A percentile compares a stretch with the other conserved stretches of the same genome.
These are phyloP conservation scores for Saccharomycopsis sp. DNA, from an alignment of 805 yeast genomes.

Conservation along the genomic window DNA sequence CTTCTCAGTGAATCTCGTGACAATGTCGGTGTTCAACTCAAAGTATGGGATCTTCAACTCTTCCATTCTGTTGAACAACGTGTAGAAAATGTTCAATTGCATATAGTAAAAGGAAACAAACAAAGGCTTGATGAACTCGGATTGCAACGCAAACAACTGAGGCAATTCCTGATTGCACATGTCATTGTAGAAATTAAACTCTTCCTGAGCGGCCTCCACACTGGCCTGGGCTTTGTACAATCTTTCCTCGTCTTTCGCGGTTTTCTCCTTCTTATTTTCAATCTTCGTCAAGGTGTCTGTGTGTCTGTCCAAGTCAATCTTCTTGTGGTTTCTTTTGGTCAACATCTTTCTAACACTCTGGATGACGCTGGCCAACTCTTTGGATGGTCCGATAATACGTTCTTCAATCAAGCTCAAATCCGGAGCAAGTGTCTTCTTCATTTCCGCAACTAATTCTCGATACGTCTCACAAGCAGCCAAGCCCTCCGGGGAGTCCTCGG, in stretches of 20 bases:
- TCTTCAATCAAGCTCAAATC: slow-evolving; percentile 88
- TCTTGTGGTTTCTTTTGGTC: slow-evolving; percentile 90
- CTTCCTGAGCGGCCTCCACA: slow-evolving; percentile 85
- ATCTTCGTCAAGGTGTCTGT: slow-evolving; percentile 58
- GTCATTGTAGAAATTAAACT: slow-evolving; percentile 91
- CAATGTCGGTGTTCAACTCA: slow-evolving; percentile 74
- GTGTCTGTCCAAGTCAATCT: slow-evolving; percentile 85
- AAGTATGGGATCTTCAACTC: slow-evolving; percentile 96
- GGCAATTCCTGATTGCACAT: slow-evolving; percentile 90
- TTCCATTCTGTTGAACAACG: slow-evolving; percentile 83
- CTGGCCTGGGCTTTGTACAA: slow-evolving; percentile 85
- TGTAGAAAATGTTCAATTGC: slow-evolving; percentile 96
- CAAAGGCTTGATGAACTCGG: slow-evolving; percentile 85
- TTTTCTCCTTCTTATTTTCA: slow-evolving; percentile 75
- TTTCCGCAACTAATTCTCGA: slow-evolving; percentile 75
- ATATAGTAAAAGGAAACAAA: slow-evolving; percentile 92
- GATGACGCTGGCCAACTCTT: slow-evolving; percentile 76
- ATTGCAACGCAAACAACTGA: slow-evolving; percentile 74
- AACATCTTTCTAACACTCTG: slow-evolving; percentile 86
- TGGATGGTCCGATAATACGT: slow-evolving; percentile 85
- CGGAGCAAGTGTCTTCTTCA: slow-evolving; percentile 80
- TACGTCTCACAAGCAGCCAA: slow-evolving; percentile 90
- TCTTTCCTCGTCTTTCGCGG: slow-evolving; percentile 84
- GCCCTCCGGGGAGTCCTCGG: slow-evolving; percentile 96
- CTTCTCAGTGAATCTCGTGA: slow-evolving; percentile 68